phyloP scores from a whole-genome alignment of 108 stramenopile species.

The Chaetoceros muelleri region DNA sequence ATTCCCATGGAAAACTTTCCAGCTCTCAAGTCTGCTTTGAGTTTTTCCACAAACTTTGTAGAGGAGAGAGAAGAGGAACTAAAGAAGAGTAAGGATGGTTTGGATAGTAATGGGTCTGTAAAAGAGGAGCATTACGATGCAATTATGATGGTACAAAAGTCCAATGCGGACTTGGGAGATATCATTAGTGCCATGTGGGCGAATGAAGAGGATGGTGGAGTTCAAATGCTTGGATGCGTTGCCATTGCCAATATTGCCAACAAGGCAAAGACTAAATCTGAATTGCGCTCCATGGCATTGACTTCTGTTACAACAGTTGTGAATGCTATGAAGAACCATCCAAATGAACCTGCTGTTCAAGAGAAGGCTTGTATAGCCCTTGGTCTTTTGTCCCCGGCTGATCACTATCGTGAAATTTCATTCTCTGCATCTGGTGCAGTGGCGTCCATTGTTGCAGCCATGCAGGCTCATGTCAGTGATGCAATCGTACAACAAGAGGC shows the following conservation, averaged over 20 bases:
- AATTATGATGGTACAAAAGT: conserved; percentile 75
- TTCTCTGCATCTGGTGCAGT: conserved; percentile 80
- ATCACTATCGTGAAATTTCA: conserved; percentile 63
- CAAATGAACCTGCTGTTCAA: conserved; percentile 76
- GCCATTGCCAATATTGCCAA: conserved; percentile 37
- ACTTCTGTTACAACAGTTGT: conserved; percentile 64
- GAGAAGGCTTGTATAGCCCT: conserved; percentile 70
- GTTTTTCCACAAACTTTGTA: conserved; percentile 20
- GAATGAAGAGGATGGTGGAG: conserved; percentile 78
- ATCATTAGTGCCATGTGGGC: conserved; percentile 79
- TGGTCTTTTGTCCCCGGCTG: conserved; percentile 37
- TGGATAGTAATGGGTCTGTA: conserved; percentile 25
- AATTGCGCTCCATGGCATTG: conserved; percentile 40
- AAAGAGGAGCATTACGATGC: conserved; percentile 80
- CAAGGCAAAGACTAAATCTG: conserved; percentile 1
- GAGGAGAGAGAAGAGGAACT: conserved; percentile 26
- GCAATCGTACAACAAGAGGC: conserved; percentile 66
- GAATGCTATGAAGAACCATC: conserved; percentile 83
- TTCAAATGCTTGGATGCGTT: conserved; percentile 77
- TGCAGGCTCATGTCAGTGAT: conserved; percentile 84
- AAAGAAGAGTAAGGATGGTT: conserved; percentile 18
- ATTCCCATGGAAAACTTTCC: conserved; percentile 46
- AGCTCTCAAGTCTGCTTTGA: conserved; percentile 33
- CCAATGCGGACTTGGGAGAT: conserved; percentile 43
- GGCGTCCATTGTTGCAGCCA: conserved; percentile 69